These are phyloP conservation scores for Acanthamoeba triangularis DNA, from an alignment of 208 protist genomes.

Conservation along the genomic window DNA sequence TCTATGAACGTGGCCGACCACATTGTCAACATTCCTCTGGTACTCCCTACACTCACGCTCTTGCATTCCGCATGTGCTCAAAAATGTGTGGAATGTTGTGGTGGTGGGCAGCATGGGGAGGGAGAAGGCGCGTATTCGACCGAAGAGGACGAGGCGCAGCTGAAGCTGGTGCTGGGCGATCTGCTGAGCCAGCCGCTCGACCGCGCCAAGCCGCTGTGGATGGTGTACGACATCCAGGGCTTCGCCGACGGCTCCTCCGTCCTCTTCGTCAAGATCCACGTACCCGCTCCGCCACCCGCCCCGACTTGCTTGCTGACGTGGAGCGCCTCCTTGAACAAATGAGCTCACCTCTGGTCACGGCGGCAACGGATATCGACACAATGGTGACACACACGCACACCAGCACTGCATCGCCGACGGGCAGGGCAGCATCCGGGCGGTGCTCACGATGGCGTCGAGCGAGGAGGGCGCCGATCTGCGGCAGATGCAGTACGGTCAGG, in stretches of 20 bases:
- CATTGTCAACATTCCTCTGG: neutral
- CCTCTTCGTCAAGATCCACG: neutral
- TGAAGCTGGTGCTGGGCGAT: neutral
- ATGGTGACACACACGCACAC: too few species aligned
- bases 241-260: constrained; percentile 31
- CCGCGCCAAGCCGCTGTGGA: neutral
- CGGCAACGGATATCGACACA: too few species aligned
- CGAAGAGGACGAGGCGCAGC: neutral
- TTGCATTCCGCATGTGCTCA: neutral
- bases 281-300: neutral
- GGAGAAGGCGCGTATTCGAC: neutral
- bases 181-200: constrained; percentile 23
- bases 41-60: neutral
- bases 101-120: neutral
- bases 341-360: too few species aligned
- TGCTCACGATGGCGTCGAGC: neutral
- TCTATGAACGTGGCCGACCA: neutral
- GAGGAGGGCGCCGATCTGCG: neutral
- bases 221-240: constrained; percentile 31
- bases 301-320: too few species aligned
- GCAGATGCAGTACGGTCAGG: constrained; percentile 27
- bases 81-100: too few species aligned
- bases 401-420: constrained; percentile 43
- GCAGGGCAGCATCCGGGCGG: constrained; percentile 16
- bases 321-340: too few species aligned